Evolutionary conservation across 2,329 filamentous ascomycete species (phyloP).

Genomic region (Fusarium pseudonygamai): DNA sequence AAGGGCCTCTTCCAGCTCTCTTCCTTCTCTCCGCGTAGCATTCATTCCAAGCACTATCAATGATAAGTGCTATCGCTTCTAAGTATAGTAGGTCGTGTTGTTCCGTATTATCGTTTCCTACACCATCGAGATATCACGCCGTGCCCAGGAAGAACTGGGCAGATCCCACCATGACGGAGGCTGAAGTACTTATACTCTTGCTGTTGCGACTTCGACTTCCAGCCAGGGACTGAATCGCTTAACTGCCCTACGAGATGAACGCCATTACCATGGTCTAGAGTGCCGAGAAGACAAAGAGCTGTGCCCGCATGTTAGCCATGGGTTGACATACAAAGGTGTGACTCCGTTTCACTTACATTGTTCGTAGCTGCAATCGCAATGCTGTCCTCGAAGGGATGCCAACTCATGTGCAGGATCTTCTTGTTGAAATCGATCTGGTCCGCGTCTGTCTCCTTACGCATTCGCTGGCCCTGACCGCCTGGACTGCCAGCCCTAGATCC

Average conservation of each 20-base stretch:
- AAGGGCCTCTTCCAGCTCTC: constrained; percentile 25
- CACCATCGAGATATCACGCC: constrained; percentile 27
- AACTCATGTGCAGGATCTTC: constrained; percentile 99
- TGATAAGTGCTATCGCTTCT: constrained; percentile 32
- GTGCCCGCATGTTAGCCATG: constrained; percentile 38
- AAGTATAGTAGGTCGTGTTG: constrained; percentile 39
- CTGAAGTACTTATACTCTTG: constrained; percentile 27
- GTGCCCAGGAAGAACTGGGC: constrained; percentile 33
- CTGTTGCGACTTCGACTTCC: constrained; percentile 27
- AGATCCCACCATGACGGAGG: constrained; percentile 26
- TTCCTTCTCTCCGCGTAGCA: constrained; percentile 21
- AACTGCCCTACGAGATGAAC: constrained; percentile 40
- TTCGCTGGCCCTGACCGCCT: constrained; percentile 83
- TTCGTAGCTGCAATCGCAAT: constrained; percentile 99
- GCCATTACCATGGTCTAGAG: constrained; percentile 59
- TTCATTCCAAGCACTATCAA: constrained; percentile 19
- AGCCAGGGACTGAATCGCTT: constrained; percentile 26
- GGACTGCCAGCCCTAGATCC: constrained; percentile 90
- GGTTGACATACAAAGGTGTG: neutral
- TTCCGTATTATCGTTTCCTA: constrained; percentile 35
- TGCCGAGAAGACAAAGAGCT: constrained; percentile 84
- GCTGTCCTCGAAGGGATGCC: constrained; percentile 99
- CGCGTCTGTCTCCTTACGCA: constrained; percentile 99
- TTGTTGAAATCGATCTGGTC: constrained; percentile 99
- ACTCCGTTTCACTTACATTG: constrained; percentile 77